Percentiles rank a stretch among this genome's conserved stretches.
Conservation (phyloP, 352 stramenopile genomes). For the Pythium dissotocum region DNA sequence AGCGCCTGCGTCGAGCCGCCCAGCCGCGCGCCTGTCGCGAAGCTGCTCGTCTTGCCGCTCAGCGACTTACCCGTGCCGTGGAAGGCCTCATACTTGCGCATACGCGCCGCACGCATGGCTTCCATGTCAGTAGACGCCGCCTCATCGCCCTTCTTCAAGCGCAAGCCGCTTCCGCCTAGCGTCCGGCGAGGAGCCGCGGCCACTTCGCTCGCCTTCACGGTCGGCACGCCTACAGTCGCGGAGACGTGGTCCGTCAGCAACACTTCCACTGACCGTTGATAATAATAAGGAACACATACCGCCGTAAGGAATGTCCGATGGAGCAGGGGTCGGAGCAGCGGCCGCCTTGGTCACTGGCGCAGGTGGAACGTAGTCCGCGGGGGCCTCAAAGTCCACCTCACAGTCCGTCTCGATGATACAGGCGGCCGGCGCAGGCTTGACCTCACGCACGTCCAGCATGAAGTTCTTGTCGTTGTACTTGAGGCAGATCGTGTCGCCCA, state of each 20-base stretch:
- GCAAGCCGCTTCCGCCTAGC: conserved; percentile 55
- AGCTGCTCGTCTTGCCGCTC: conserved; percentile 43
- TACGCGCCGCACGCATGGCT: conserved; percentile 65
- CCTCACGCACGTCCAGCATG: conserved; percentile 97
- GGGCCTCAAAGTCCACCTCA: conserved; percentile 99
- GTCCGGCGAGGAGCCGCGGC: conserved; percentile 38
- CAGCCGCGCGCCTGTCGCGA: conserved; percentile 34
- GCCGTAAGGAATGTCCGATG: conserved; percentile 63
- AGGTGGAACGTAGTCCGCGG: conserved; percentile 79
- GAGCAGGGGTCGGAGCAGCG: conserved; percentile 32
- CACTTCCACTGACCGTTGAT: not conserved
- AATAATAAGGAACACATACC: conserved; percentile 24
- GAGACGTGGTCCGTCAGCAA: not conserved
- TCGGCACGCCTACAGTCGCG: conserved; percentile 54
- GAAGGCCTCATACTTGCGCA: conserved; percentile 85
- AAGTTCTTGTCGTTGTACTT: conserved; percentile 99
- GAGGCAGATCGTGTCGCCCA: conserved; percentile 98
- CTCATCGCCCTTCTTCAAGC: conserved; percentile 71
- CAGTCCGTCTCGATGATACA: conserved; percentile 99
- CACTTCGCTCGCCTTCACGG: conserved; percentile 51
- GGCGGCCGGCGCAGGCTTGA: conserved; percentile 93
- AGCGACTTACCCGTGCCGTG: conserved; percentile 79
- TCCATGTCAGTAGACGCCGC: conserved; percentile 56
- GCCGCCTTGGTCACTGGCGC: conserved; percentile 27
- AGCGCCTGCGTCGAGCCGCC: conserved; percentile 7